These are phyloP conservation scores for Fonsecaea pedrosoi DNA, from an alignment of 2,329 filamentous ascomycete genomes.

Conservation along the genomic window DNA sequence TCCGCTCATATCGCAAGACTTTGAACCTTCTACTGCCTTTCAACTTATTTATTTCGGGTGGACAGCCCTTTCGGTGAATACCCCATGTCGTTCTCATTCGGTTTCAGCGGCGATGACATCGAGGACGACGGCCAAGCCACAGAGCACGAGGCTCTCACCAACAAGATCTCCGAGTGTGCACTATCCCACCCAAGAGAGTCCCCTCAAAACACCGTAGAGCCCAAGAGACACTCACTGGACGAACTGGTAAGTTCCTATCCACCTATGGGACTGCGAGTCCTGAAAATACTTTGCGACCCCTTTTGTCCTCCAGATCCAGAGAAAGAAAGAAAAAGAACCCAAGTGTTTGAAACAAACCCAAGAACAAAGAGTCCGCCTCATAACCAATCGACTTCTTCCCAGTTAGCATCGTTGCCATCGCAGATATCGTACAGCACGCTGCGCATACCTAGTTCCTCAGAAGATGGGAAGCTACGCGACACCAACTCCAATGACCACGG, in stretches of 20 bases:
- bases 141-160: slow-evolving; percentile 19
- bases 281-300: background rate
- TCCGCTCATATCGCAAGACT: background rate
- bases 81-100: slow-evolving; percentile 59
- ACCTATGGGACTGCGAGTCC: background rate
- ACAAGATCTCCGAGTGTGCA: slow-evolving; percentile 21
- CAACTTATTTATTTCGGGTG: background rate
- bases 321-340: background rate
- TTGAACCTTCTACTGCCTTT: background rate
- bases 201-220: slow-evolving; percentile 38
- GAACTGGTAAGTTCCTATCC: slow-evolving; percentile 54
- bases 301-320: background rate
- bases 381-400: slow-evolving; percentile 8
- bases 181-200: slow-evolving; percentile 25
- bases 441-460: slow-evolving; percentile 43
- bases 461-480: background rate
- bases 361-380: background rate
- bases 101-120: slow-evolving; percentile 66
- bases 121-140: slow-evolving; percentile 52
- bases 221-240: slow-evolving; percentile 51
- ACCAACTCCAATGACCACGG: slow-evolving; percentile 1
- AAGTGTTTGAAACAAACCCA: background rate
- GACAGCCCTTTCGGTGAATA: background rate
- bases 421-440: slow-evolving; percentile 65
- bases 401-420: slow-evolving; percentile 51